A percentile compares a stretch with the other conserved stretches of the same genome.
Evolutionary conservation across 2,329 filamentous ascomycete species (phyloP).

Genomic region (Cladophialophora chaetospira): DNA sequence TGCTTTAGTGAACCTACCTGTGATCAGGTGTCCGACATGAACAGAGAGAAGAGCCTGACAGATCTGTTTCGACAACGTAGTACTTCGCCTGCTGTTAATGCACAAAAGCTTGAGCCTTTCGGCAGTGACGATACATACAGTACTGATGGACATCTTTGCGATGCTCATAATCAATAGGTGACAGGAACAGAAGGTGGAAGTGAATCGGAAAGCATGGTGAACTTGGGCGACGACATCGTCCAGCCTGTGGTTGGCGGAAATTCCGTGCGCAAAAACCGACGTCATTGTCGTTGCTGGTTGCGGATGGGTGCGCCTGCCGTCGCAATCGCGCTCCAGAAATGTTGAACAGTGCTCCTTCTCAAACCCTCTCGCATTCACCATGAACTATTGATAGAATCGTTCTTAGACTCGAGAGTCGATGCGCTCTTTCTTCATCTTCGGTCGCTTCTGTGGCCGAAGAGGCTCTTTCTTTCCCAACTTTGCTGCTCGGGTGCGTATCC

Average conservation of each 20-base stretch:
- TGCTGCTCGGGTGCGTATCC: constrained; percentile 32
- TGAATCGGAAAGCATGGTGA: too few relatives aligned
- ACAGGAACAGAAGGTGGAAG: too few relatives aligned
- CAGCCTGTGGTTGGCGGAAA: constrained; percentile 1
- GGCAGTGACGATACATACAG: too few relatives aligned
- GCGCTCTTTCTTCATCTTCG: constrained; percentile 52
- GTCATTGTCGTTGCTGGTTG: neutral
- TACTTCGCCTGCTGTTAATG: too few relatives aligned
- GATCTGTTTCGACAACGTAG: too few relatives aligned
- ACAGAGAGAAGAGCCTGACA: too few relatives aligned
- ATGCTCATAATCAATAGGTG: too few relatives aligned
- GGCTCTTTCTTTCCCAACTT: constrained; percentile 28
- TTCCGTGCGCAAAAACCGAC: neutral
- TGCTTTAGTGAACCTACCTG: too few relatives aligned
- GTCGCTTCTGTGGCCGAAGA: constrained; percentile 54
- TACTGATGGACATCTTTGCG: too few relatives aligned
- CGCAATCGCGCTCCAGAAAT: neutral
- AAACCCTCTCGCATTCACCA: neutral
- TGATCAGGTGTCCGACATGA: too few relatives aligned
- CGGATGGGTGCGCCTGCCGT: neutral
- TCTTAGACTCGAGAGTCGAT: constrained; percentile 38
- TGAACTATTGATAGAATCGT: neutral
- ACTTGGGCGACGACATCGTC: too few relatives aligned
- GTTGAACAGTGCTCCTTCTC: neutral
- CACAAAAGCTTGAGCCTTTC: too few relatives aligned